Base-by-base conservation (phyloP, 1,139 yeast genomes). In the Protomyces macrosporus region DNA sequence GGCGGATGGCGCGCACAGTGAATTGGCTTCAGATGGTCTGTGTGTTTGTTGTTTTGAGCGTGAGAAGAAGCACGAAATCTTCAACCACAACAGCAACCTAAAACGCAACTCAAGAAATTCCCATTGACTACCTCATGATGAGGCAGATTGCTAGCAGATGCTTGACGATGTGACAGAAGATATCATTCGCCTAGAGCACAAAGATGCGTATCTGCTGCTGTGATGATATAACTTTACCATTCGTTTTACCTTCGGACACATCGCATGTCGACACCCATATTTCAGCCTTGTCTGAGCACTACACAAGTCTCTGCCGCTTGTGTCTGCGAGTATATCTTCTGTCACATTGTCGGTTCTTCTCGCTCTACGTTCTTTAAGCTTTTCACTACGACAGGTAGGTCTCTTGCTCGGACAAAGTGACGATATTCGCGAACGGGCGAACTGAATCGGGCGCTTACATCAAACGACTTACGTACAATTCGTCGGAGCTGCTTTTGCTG, bases 401-500 rank as follows among this genome's bases (percentile, higher is more conserved):
- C 33, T 35, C 16, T 6, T 7, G 36, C 4, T 36, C 32, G 6
- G 54, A 52, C 16, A 23, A 58, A 16, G 30, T 58, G 62, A 58
- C 42, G 62, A 58, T 58, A 58, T 42, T 58, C 54, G 62, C 62
- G 62, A 58, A 58, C 62, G 62, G 62, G 62, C 62, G 62, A 58
- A 52, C 62, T 58, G 62, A 58, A 58, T 56, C 36, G 34, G 23
- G 16, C 45, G 36, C 53, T 50, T 35, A 58, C 30, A 35, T 40
- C 61, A 57, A 58, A 58, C 62, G 62, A 58, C 62, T 58, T 58
- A 58, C 62, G 62, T 58, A 58, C 62, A 58, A 58, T 58, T 58
- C 16, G 62, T 52, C 62, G 62, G 62, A 50, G 53, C 36, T 33
- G 48, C 12, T 9, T 10, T 32, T 56, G 36, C 16, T 58, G 62